Evolutionary conservation across 257 asterid genomes (phyloP).

Genomic region (Solanum ossicruentum): DNA sequence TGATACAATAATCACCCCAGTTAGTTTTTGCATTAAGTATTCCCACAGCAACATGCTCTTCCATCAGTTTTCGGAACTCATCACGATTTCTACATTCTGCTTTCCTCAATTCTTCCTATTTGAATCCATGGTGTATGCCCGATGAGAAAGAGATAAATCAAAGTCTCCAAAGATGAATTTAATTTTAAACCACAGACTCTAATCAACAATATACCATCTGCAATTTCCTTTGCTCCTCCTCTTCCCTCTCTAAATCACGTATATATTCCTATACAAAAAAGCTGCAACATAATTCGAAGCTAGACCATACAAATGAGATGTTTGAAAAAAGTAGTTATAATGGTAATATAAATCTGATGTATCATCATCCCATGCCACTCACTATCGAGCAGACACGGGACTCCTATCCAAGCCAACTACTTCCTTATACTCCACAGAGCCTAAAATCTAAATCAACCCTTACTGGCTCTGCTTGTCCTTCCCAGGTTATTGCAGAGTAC

Average conservation of each 20-base stretch:
- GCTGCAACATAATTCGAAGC: constrained; percentile 1
- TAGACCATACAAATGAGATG: not conserved
- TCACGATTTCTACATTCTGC: constrained; percentile 87
- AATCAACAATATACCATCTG: constrained; percentile 39
- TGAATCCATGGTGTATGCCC: not conserved
- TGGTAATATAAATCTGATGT: not conserved
- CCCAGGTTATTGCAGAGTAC: too few species aligned
- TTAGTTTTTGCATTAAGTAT: constrained; percentile 48
- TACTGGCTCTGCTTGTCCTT: not conserved
- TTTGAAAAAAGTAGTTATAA: not conserved
- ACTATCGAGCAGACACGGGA: not conserved
- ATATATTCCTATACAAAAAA: constrained; percentile 62
- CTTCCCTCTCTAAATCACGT: constrained; percentile 82
- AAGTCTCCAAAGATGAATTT: not conserved
- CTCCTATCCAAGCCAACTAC: not conserved
- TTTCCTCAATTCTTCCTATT: constrained; percentile 80
- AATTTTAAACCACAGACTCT: not conserved
- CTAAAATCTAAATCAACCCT: not conserved
- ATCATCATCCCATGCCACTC: not conserved
- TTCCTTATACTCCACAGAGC: not conserved
- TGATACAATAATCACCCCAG: constrained; percentile 87
- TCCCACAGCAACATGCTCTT: constrained; percentile 71
- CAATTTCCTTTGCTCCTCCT: constrained; percentile 76
- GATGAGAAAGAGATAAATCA: not conserved
- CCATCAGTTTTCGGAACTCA: constrained; percentile 93